Evolutionary conservation across 1,139 yeast genomes (phyloP), one percentile per base, ranked within the genome.

Genomic region (Scheffersomyces segobiensis): DNA sequence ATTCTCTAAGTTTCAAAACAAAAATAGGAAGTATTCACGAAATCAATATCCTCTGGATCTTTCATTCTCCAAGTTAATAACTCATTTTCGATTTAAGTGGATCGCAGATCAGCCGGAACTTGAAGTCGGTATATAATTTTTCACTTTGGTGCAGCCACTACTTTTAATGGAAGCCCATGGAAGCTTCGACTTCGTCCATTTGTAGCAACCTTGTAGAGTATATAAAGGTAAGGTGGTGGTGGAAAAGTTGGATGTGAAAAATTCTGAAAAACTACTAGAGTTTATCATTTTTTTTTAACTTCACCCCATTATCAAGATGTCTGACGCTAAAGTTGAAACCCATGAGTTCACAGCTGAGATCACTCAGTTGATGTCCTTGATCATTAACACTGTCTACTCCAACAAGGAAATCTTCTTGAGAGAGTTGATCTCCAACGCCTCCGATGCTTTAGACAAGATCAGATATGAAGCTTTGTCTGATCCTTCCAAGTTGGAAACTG

Each of bases 331-430:
- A 74, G 79, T 85, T 73, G 96, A 90, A 84, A 88, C 96, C 62
- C 92, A 87, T 77, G 99, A 95, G 85, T 95, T 95, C 84, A 97
- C 97, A 80, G 99, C 99, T 87, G 99, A 95, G 93, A 96, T 95
- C 81, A 91, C 98, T 89, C 99, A 95, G 97, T 87, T 96, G 88
- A 91, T 96, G 98, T 91, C 98, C 79, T 89, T 95, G 87, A 93
- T 96, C 93, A 95, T 96, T 84, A 96, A 96, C 92, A 96, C 99
- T 60, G 99, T 96, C 74, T 96, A 96, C 83, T 95, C 99, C 60
- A 96, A 96, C 89, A 96, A 96, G 85, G 99, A 96, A 81, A 95
- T 96, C 74, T 96, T 96, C 88, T 85, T 96, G 76, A 93, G 99
- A 90, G 99, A 96, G 81, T 87, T 96, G 85, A 92, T 96, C 74